Base-by-base conservation (phyloP, 768 basidiomycete species). In the Gymnopilus junonius region DNA sequence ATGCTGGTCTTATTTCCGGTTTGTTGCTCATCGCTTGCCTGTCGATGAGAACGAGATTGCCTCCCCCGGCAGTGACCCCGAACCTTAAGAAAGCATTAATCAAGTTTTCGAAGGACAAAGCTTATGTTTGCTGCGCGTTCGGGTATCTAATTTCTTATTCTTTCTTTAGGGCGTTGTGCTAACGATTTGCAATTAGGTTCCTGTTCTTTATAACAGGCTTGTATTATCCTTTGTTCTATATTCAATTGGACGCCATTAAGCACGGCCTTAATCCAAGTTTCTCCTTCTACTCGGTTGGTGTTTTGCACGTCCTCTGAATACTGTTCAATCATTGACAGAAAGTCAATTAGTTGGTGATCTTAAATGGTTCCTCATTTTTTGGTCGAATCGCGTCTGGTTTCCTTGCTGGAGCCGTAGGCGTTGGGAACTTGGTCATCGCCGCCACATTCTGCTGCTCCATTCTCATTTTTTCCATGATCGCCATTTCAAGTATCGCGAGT, bases 401-500 rank as follows among this genome's bases (percentile, higher is more conserved):
- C 23, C 34, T 53, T 0, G 53, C 29, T 20, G 20, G 12, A 2
- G 5, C 8, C 2, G n/a, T 63, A 0, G 62, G 62, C 4, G 58
- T 59, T 4, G 57, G 57, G 17, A 55, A 59, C 40, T 40, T 63
- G 0, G 62, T 59, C 34, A 32, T 63, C 17, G 51, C 37, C 32
- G 25, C 48, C 39, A 59, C 62, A 1, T 53, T 40, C 5, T 21
- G 51, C 39, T 63, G 62, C 57, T 46, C 57, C 7, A 25, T 58
- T 21, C 31, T 63, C 42, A 63, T 63, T 8, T 63, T 63, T 43
- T 48, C 32, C 20, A 63, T 63, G 62, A 63, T 63, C 43, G 51
- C 37, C 0, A 55, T 63, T 32, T 59, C 57, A 15, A 63, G 34
- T 32, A 53, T 63, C 31, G 62, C 62, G 3, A 63, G 57, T 20